Evolutionary conservation across 2,329 filamentous ascomycete species (phyloP).

Genomic region (Orbilia brochopaga): DNA sequence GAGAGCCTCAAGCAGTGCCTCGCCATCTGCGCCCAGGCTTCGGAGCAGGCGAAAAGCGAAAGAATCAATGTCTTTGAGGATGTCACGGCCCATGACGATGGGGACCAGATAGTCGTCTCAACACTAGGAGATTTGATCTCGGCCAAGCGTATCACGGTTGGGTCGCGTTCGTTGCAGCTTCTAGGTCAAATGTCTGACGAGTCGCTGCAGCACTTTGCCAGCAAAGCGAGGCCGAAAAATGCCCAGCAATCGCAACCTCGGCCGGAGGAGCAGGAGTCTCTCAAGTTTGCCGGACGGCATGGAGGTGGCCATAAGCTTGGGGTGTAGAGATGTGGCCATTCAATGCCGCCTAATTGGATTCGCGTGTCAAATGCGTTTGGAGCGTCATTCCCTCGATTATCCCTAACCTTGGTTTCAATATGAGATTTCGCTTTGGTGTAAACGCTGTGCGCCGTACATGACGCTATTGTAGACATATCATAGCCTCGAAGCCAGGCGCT

Average conservation of each 20-base stretch:
- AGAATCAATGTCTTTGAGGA: slow-evolving; percentile 56
- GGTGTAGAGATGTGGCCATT: too few species aligned
- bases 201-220: slow-evolving; percentile 54
- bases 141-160: slow-evolving; percentile 55
- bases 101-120: slow-evolving; percentile 56
- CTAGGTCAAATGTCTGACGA: slow-evolving; percentile 56
- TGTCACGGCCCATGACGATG: slow-evolving; percentile 55
- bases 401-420: too few species aligned
- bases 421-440: too few species aligned
- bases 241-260: background rate
- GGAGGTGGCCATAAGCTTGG: slow-evolving; percentile 32
- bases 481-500: too few species aligned
- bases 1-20: slow-evolving; percentile 55
- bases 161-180: slow-evolving; percentile 51
- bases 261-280: background rate
- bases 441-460: too few species aligned
- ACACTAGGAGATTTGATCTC: slow-evolving; percentile 57
- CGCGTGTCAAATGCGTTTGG: too few species aligned
- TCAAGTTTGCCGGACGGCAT: slow-evolving; percentile 29
- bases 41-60: slow-evolving; percentile 53
- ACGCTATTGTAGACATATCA: too few species aligned
- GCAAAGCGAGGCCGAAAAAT: background rate
- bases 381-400: too few species aligned
- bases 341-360: too few species aligned
- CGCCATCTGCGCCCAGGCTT: slow-evolving; percentile 55